Percentiles rank a stretch among this genome's conserved stretches.
phyloP scores from a whole-genome alignment of 1,284 basidiomycete species.

The Meripilus lineatus region DNA sequence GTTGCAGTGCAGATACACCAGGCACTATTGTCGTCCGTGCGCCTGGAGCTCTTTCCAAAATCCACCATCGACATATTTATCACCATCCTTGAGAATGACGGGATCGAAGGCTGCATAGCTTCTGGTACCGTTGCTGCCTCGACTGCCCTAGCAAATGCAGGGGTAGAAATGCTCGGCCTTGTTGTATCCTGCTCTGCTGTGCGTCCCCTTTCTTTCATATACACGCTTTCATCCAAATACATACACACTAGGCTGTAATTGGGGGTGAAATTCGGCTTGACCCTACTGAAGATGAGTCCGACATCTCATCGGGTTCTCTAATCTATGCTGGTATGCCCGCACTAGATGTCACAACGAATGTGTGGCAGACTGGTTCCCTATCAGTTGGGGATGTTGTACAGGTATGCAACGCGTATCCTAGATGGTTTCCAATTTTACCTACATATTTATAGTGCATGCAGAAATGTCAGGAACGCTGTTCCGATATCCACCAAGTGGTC shows the following conservation, averaged over 20 bases:
- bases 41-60: conserved; percentile 90
- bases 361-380: conserved; percentile 77
- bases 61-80: conserved; percentile 91
- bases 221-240: conserved; percentile 3
- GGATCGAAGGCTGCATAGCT: conserved; percentile 79
- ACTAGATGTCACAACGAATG: conserved; percentile 77
- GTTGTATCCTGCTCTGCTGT: conserved; percentile 77
- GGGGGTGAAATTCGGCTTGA: conserved; percentile 66
- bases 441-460: conserved; percentile 53
- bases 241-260: conserved; percentile 23
- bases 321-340: conserved; percentile 86
- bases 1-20: conserved; percentile 83
- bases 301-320: conserved; percentile 52
- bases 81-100: conserved; percentile 88
- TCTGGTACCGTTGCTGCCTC: conserved; percentile 85
- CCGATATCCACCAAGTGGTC: conserved; percentile 70
- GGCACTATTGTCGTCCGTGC: conserved; percentile 80
- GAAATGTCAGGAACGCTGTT: conserved; percentile 61
- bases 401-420: conserved; percentile 30
- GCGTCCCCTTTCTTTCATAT: conserved; percentile 20
- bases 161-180: conserved; percentile 83
- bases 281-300: conserved; percentile 69
- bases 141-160: conserved; percentile 85
- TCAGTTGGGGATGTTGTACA: conserved; percentile 41
- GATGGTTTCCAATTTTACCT: no score